Conservation (phyloP, 2,329 filamentous ascomycete species). For the Dactylellina sp. region DNA sequence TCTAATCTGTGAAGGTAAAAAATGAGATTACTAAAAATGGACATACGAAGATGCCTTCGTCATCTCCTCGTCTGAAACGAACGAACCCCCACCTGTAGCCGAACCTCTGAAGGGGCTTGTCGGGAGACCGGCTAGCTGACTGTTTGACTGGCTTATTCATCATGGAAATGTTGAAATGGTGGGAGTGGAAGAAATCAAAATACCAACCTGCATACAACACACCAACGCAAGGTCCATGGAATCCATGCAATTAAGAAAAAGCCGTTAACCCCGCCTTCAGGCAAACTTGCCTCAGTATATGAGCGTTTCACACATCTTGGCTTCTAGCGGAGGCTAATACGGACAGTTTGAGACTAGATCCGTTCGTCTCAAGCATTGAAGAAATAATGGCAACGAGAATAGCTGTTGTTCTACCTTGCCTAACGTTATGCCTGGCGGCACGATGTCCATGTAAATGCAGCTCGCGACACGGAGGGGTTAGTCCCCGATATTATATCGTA, state of each 20-base stretch:
- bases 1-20: background rate
- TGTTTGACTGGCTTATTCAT: conserved; percentile 29
- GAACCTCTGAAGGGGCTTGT: too few species aligned
- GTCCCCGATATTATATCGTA: background rate
- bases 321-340: background rate
- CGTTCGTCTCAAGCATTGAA: too few species aligned
- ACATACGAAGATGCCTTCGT: background rate
- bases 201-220: conserved; percentile 21
- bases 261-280: background rate
- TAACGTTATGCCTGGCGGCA: conserved; percentile 14
- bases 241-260: too few species aligned
- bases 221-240: conserved; percentile 43
- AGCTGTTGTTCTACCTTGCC: too few species aligned
- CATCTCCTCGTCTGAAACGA: background rate
- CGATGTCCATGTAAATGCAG: background rate
- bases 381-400: background rate
- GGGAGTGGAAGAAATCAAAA: too few species aligned
- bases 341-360: conserved; percentile 3
- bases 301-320: background rate
- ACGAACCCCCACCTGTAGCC: background rate
- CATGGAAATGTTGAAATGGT: conserved; percentile 8
- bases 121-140: too few species aligned
- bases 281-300: background rate
- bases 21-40: background rate
- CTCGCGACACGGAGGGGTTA: background rate